Evolutionary conservation across 305 asterid genomes (phyloP), one percentile per base, ranked within the genome.

Genomic region (Fraxinus dipetala): DNA sequence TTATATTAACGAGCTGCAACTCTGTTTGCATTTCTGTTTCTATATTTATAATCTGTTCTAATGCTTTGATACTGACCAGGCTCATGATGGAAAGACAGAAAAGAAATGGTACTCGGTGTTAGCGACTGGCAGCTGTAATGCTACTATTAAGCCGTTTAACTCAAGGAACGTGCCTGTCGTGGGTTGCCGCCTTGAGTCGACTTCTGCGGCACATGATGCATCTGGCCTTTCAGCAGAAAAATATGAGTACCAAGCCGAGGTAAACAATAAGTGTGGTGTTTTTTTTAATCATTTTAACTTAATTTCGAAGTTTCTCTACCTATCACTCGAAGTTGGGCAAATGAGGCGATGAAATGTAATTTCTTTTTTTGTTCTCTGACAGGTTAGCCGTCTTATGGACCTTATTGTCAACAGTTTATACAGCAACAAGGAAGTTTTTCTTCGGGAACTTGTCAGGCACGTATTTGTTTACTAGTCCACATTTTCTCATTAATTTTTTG

Each of bases 341-440:
- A 11, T 0, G 34, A 26, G 72, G 72, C 10, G 72, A 4, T 22
- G 72, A 65, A 26, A 65, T 65, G 10, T 65, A 65, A 65, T 65
- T 24, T 65, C 7, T 10, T 3, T 26, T 40, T 32, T 48, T 79
- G 67, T 34, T 85, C 54, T 79, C 59, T 83, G 79, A 79, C 92
- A 96, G 99, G 98, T 96, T 84, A 96, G 99, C 90, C 98, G 98
- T 65, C 97, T 96, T 40, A 94, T 96, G 99, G 98, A 94, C 90
- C 97, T 96, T 65, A 96, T 96, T 24, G 99, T 96, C 78, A 96
- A 96, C 86, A 96, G 98, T 81, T 84, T 94, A 80, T 96, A 96
- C 83, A 96, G 98, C 92, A 94, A 96, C 86, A 96, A 94, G 86
- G 98, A 96, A 5, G 99, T 96, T 75, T 93, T 96, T 89, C 98